Base-by-base conservation (phyloP, 768 basidiomycete species). In the Phaffia tasmanica region DNA sequence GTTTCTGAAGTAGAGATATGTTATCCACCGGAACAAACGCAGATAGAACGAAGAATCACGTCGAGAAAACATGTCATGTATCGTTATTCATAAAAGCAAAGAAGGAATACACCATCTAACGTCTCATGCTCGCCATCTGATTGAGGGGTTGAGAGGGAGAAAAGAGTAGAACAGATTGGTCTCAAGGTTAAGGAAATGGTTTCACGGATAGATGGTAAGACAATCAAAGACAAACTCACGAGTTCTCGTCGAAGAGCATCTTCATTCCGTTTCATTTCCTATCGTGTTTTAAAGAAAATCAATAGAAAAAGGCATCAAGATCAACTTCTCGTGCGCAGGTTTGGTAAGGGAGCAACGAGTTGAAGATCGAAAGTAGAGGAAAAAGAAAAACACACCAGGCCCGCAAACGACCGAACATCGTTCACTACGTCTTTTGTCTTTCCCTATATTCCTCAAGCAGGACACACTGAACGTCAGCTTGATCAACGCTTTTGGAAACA, bases 371-470 rank as follows among this genome's bases (percentile, higher is more conserved):
- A 11, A 42, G 35, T 42, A 42, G 11, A 42, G 11, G 35, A 42
- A 11, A 42, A 42, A 42, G 4, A 42, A 11, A 42, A 11, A 42
- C 35, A 5, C 11, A 42, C 35, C 15, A 92, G 80, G 71, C 94
- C 89, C 58, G 88, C 87, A 47, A 88, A 79, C 70, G 88, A 90
- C 59, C 94, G 83, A 62, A 99, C 81, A 74, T 95, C 92, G 72
- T 88, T 88, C 21, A 95, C 86, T 63, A 99, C 85, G 75, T 99
- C 93, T 70, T 88, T 86, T 58, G 94, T 97, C 79, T 98, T 95
- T 49, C 91, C 90, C 78, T 93, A 93, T 77, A 48, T 19, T 30
- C 18, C 15, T 23, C 51, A 11, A 32, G 54, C 8, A 23, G 30
- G 11, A 62, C 50, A n/a, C 4, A 48, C 4, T 30, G 63, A 47